Percentiles rank a stretch among this genome's conserved stretches.
Conservation (phyloP, 768 basidiomycete genomes). For the Hydnum rufescens region DNA sequence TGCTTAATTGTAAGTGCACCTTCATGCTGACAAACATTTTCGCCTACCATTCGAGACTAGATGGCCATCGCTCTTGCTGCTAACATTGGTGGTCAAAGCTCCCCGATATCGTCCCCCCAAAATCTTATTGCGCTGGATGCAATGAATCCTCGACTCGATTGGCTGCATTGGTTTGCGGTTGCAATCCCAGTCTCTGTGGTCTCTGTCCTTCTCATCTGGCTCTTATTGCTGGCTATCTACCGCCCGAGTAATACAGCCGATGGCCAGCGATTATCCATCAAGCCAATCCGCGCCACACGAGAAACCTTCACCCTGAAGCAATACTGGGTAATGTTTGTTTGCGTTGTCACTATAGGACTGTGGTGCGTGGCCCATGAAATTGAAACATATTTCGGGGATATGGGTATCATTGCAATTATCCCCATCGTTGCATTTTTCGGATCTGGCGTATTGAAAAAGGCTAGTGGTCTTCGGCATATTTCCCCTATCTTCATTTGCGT, state of each 20-base stretch:
- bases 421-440: constrained; percentile 89
- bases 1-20: constrained; percentile 64
- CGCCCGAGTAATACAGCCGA: constrained; percentile 49
- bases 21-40: not conserved
- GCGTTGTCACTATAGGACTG: constrained; percentile 61
- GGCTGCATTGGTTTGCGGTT: constrained; percentile 88
- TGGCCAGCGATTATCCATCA: constrained; percentile 64
- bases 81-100: constrained; percentile 93
- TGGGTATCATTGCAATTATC: constrained; percentile 92
- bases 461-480: constrained; percentile 15
- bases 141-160: constrained; percentile 74
- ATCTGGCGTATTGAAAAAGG: constrained; percentile 86
- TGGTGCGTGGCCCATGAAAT: constrained; percentile 81
- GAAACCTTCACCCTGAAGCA: constrained; percentile 72
- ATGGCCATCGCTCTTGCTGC: constrained; percentile 94
- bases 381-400: constrained; percentile 66
- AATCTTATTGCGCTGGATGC: constrained; percentile 80
- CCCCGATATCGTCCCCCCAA: constrained; percentile 94
- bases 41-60: constrained; percentile 22
- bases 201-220: constrained; percentile 83
- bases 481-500: not conserved
- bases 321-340: constrained; percentile 75
- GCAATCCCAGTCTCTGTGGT: constrained; percentile 76
- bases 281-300: constrained; percentile 60
- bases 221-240: constrained; percentile 68